These are phyloP conservation scores for Exophiala bonariae DNA, from an alignment of 2,329 filamentous ascomycete species.

Conservation along the genomic window DNA sequence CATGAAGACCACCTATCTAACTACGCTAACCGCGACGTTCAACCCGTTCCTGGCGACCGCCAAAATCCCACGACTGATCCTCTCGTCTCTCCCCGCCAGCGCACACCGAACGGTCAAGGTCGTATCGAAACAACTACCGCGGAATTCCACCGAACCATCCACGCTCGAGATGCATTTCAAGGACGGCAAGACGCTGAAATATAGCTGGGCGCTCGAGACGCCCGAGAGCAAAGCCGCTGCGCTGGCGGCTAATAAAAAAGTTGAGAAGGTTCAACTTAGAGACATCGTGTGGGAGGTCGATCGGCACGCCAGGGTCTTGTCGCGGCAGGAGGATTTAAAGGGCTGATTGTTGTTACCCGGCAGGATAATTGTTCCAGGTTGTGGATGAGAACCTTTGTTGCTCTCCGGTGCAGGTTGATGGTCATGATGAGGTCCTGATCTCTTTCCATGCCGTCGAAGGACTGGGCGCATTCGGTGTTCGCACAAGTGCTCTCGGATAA, in stretches of 20 bases:
- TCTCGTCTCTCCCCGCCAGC: conserved; percentile 77
- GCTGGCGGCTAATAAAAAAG: conserved; percentile 54
- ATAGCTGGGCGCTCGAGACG: conserved; percentile 39
- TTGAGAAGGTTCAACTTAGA: conserved; percentile 74
- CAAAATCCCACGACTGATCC: conserved; percentile 83
- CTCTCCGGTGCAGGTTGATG: too few relatives aligned
- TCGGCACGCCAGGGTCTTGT: conserved; percentile 78
- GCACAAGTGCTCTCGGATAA: too few relatives aligned
- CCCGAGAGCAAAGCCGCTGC: conserved; percentile 31
- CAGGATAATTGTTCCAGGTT: too few relatives aligned
- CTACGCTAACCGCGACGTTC: conserved; percentile 81
- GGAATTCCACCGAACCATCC: conserved; percentile 61
- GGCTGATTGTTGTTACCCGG: conserved; percentile 38
- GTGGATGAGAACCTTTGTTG: too few relatives aligned
- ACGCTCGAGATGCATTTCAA: conserved; percentile 83
- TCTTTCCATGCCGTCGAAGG: too few relatives aligned
- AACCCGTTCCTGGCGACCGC: conserved; percentile 83
- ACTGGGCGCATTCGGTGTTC: too few relatives aligned
- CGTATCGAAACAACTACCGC: conserved; percentile 72
- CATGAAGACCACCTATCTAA: conserved; percentile 42
- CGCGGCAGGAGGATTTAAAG: conserved; percentile 77
- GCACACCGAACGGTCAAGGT: conserved; percentile 76
- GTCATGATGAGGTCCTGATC: too few relatives aligned
- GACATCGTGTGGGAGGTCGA: conserved; percentile 87
- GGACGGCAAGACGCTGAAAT: conserved; percentile 86